A percentile compares a stretch with the other conserved stretches of the same genome.
phyloP scores from a whole-genome alignment of 148 eudicot genomes.

The Fagopyrum homotropicum region DNA sequence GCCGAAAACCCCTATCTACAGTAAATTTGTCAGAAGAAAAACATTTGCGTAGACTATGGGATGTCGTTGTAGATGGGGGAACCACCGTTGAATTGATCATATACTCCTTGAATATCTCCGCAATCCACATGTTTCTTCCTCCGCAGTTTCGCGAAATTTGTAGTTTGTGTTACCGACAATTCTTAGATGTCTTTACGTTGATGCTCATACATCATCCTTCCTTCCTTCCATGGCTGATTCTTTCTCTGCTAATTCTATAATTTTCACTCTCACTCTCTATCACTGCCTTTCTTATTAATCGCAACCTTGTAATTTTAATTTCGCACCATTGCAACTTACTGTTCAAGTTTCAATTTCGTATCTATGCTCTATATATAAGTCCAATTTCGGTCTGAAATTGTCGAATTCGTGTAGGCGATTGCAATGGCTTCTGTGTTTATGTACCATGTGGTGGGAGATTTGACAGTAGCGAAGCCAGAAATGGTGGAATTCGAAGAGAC shows the following conservation, averaged over 20 bases:
- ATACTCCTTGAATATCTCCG: no score
- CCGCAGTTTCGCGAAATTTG: no score
- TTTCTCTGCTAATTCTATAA: constrained; percentile 10
- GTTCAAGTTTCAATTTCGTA: constrained; percentile 1
- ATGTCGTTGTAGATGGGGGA: no score
- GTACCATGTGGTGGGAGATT: constrained; percentile 95
- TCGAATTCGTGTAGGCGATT: neutral
- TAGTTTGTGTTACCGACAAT: no score
- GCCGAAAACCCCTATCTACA: no score
- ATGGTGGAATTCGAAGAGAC: constrained; percentile 64
- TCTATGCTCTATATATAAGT: neutral
- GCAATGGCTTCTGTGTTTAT: constrained; percentile 82
- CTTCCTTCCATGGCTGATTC: constrained; percentile 35
- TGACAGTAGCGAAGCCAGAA: constrained; percentile 93
- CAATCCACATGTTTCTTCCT: no score
- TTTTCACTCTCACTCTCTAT: constrained; percentile 33
- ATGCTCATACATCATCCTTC: constrained; percentile 7
- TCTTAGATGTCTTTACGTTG: neutral
- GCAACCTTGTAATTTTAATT: constrained; percentile 22
- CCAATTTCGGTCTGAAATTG: neutral
- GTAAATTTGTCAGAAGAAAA: no score
- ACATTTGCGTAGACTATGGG: no score
- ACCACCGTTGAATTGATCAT: no score
- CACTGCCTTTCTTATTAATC: constrained; percentile 52
- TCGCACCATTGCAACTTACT: constrained; percentile 64